These are phyloP conservation scores for Trametes sp. DNA, from an alignment of 1,284 basidiomycete genomes.

Conservation along the genomic window DNA sequence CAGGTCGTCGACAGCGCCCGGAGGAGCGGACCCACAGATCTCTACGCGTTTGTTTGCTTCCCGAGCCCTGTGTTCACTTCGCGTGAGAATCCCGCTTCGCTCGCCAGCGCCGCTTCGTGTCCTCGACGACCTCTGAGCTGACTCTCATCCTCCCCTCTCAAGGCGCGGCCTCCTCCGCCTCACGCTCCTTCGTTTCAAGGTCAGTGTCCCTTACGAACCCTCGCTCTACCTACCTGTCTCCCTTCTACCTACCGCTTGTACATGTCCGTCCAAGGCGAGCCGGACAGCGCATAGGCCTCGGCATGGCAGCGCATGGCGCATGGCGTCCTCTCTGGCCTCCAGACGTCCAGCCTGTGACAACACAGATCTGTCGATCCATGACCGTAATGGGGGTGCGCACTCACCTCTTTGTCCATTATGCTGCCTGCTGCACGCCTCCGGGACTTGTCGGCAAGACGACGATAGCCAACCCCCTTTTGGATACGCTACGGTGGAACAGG, in stretches of 20 bases:
- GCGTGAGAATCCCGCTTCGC: conserved; percentile 38
- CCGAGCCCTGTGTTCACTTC: conserved; percentile 36
- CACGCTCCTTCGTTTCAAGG: conserved; percentile 65
- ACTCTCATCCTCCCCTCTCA: conserved; percentile 39
- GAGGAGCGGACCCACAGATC: conserved; percentile 41
- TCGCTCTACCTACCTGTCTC: conserved; percentile 3
- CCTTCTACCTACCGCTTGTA: conserved; percentile 3
- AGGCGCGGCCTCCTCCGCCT: conserved; percentile 78
- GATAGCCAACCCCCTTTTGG: neutral
- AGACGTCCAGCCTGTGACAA: neutral
- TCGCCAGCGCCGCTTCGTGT: conserved; percentile 31
- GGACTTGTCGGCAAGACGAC: neutral
- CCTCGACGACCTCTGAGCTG: conserved; percentile 31
- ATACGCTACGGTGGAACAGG: neutral
- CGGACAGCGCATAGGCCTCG: conserved; percentile 10
- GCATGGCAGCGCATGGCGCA: neutral
- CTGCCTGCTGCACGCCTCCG: neutral
- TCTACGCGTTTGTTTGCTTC: conserved; percentile 38
- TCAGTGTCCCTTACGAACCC: conserved; percentile 37
- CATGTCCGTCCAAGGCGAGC: neutral
- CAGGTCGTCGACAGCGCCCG: conserved; percentile 17
- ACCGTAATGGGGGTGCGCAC: neutral
- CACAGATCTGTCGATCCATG: neutral
- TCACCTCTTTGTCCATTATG: neutral
- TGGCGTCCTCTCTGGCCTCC: neutral